Base-by-base conservation (phyloP, 202 grass and related monocot species). In the Carex arenaria region DNA sequence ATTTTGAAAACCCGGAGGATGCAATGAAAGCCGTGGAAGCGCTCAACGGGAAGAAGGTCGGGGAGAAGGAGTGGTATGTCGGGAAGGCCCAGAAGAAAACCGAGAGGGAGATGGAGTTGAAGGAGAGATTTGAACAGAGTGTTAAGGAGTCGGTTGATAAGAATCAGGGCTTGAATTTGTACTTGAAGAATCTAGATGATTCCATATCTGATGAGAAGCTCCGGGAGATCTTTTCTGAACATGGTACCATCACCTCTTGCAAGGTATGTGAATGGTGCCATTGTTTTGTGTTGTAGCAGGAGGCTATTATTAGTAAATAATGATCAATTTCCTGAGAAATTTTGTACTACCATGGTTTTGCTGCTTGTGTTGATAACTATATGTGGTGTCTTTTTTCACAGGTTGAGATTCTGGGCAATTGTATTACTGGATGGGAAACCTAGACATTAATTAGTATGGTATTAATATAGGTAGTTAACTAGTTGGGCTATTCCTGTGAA, bases 71-170 rank as follows among this genome's bases (percentile, higher is more conserved):
- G 73, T 89, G 84, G 80, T 89, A 79, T 53, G 87, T 89, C 18
- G 84, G 87, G 23, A 86, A 84, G 81, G 87, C 87, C 19, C 87
- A 89, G 79, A 89, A 89, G 70, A 89, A 89, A 83, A 82, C 87
- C 22, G 87, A 86, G 75, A 83, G 87, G 64, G 87, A 86, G 79
- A 86, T 82, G 77, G 84, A 86, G 42, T 15, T 89, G 45, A 89
- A 89, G 60, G 84, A 86, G 83, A 89, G 60, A 26, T 89, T 89
- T 20, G 87, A 89, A 70, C 80, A 89, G 71, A 82, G 8, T 31
- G 74, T 79, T 45, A 85, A 89, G 84, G 87, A 89, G 79, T 49
- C 87, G 13, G 87, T 85, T 19, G 84, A 89, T 42, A 89, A 83
- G 36, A 75, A 86, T 13, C 87, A 89, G 36, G 87, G 87, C 14